phyloP scores from a whole-genome alignment of 148 eudicot genomes.

The Arbutus unedo region DNA sequence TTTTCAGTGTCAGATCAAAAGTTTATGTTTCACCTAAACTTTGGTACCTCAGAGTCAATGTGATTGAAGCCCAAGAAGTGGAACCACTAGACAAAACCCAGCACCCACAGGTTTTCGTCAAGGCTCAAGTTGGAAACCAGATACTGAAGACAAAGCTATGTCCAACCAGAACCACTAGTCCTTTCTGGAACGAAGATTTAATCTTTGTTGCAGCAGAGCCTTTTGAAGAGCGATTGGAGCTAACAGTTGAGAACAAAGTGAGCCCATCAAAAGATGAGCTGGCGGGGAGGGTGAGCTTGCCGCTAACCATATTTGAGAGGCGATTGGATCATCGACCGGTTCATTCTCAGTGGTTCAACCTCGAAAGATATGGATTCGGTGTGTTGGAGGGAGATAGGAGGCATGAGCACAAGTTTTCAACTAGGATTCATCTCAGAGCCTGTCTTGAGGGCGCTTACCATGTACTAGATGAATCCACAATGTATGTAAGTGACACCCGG shows the following conservation, averaged over 20 bases:
- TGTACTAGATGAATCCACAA: constrained; percentile 39
- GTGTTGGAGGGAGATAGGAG: constrained; percentile 30
- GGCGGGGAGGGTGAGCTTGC: constrained; percentile 39
- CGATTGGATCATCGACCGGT: constrained; percentile 56
- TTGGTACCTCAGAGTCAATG: constrained; percentile 75
- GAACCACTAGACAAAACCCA: constrained; percentile 40
- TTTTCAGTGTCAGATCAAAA: constrained; percentile 61
- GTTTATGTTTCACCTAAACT: constrained; percentile 74
- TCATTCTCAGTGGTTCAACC: constrained; percentile 46
- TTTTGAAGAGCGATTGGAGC: constrained; percentile 55
- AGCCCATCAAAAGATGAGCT: constrained; percentile 49
- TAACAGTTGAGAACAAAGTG: constrained; percentile 53
- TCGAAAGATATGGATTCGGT: constrained; percentile 36
- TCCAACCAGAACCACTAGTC: constrained; percentile 48
- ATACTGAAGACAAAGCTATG: constrained; percentile 49
- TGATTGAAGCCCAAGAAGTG: constrained; percentile 75
- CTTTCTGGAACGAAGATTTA: constrained; percentile 74
- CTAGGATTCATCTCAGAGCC: constrained; percentile 33
- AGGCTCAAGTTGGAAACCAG: constrained; percentile 57
- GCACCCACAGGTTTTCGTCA: constrained; percentile 60
- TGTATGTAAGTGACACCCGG: constrained; percentile 32
- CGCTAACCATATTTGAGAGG: constrained; percentile 43
- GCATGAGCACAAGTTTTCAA: constrained; percentile 32
- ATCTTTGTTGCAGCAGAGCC: constrained; percentile 78
- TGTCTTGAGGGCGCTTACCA: constrained; percentile 43